phyloP scores from a whole-genome alignment of 345 rosid species.

The Angophora floribunda region DNA sequence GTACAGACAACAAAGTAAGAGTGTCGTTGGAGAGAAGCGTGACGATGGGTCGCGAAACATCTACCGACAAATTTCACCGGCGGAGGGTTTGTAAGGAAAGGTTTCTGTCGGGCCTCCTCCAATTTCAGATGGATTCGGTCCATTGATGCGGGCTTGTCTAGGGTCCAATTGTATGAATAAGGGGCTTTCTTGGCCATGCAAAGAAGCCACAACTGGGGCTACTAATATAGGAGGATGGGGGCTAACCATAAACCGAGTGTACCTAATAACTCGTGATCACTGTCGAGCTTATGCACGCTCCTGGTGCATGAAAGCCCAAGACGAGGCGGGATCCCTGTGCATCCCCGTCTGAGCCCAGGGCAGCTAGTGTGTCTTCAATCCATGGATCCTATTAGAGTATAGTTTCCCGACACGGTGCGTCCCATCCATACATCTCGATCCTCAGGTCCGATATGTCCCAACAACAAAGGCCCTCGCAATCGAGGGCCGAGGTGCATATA shows the following conservation, averaged over 20 bases:
- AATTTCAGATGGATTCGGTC: neutral
- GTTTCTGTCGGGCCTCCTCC: neutral
- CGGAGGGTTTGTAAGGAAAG: neutral
- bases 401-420: rapidly evolving
- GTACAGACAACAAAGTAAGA: neutral
- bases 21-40: neutral
- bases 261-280: neutral
- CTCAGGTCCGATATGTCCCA: neutral
- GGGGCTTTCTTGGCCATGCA: neutral
- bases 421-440: neutral
- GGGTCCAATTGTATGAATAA: neutral
- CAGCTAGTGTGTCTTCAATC: neutral
- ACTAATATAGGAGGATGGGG: neutral
- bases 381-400: neutral
- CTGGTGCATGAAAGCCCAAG: neutral
- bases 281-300: neutral
- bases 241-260: neutral
- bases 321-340: too few relatives aligned
- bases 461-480: too few relatives aligned
- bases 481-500: rapidly evolving
- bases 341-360: neutral
- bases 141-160: neutral
- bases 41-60: neutral
- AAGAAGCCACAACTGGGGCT: neutral
- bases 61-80: neutral